These are phyloP conservation scores for Cerioporus squamosus DNA, from an alignment of 1,284 basidiomycete genomes.

Conservation along the genomic window DNA sequence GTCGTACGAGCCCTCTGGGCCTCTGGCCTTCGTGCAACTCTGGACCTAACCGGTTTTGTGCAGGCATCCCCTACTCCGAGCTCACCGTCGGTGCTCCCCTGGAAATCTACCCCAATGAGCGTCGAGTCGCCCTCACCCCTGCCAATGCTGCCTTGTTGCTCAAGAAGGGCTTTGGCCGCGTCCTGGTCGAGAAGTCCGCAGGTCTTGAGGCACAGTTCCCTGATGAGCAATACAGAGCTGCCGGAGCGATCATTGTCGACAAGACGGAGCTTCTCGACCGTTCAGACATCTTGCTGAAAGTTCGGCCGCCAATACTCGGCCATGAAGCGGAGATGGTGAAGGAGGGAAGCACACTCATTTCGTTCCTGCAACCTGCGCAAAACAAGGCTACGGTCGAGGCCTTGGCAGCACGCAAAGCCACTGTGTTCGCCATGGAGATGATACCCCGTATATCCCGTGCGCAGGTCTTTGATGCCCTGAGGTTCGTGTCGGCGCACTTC, in stretches of 20 bases:
- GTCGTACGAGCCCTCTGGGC: slow-evolving; percentile 6
- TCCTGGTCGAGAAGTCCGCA: slow-evolving; percentile 76
- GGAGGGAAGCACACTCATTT: slow-evolving; percentile 77
- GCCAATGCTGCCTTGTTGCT: slow-evolving; percentile 72
- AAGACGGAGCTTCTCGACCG: slow-evolving; percentile 63
- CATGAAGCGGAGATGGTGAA: slow-evolving; percentile 65
- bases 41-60: slow-evolving; percentile 2
- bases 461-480: slow-evolving; percentile 85
- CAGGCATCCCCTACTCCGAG: slow-evolving; percentile 71
- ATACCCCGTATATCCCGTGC: slow-evolving; percentile 88
- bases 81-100: slow-evolving; percentile 79
- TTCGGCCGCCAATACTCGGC: slow-evolving; percentile 69
- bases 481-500: slow-evolving; percentile 43
- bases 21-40: neutral
- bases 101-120: slow-evolving; percentile 76
- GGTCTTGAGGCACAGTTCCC: slow-evolving; percentile 76
- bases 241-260: slow-evolving; percentile 77
- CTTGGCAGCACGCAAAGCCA: slow-evolving; percentile 65
- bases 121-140: slow-evolving; percentile 80
- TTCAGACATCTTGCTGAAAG: slow-evolving; percentile 83
- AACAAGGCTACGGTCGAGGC: slow-evolving; percentile 75
- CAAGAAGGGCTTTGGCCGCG: slow-evolving; percentile 79
- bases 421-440: slow-evolving; percentile 83
- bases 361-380: slow-evolving; percentile 83
- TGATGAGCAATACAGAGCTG: slow-evolving; percentile 76